Evolutionary conservation across 176 grass and related monocot species (phyloP).

Genomic region (Cenchrus fungigraminus): DNA sequence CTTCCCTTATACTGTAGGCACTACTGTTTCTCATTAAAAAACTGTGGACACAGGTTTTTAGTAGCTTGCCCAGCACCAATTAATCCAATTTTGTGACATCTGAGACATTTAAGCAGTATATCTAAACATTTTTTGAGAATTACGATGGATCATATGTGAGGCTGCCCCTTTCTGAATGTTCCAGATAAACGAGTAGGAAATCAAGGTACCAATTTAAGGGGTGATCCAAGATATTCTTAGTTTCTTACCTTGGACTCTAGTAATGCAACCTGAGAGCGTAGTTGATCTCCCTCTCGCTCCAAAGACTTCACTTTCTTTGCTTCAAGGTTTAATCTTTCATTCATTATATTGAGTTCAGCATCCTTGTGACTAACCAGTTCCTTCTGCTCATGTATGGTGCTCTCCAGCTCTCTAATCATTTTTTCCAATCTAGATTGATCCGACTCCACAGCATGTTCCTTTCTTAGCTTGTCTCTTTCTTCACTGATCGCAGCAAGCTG

Average conservation of each 20-base stretch:
- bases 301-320: slow-evolving; percentile 81
- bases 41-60: no score
- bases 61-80: no score
- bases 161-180: background rate
- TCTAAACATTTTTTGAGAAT: background rate
- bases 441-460: slow-evolving; percentile 52
- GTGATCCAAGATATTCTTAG: background rate
- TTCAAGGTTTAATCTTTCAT: slow-evolving; percentile 82
- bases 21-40: background rate
- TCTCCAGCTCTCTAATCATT: slow-evolving; percentile 73
- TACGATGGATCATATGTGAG: no score
- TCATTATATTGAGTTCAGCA: slow-evolving; percentile 67
- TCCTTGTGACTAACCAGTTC: slow-evolving; percentile 74
- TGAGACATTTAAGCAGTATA: background rate
- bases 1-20: background rate
- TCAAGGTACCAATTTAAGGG: slow-evolving; percentile 18
- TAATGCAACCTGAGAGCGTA: slow-evolving; percentile 81
- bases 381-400: slow-evolving; percentile 62
- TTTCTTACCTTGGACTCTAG: slow-evolving; percentile 87
- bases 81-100: background rate
- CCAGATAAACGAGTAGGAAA: background rate
- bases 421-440: slow-evolving; percentile 70
- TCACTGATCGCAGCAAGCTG: slow-evolving; percentile 85
- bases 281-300: slow-evolving; percentile 90
- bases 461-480: slow-evolving; percentile 85